Evolutionary conservation across 345 rosid genomes (phyloP).

Genomic region (Salix arbutifolia): DNA sequence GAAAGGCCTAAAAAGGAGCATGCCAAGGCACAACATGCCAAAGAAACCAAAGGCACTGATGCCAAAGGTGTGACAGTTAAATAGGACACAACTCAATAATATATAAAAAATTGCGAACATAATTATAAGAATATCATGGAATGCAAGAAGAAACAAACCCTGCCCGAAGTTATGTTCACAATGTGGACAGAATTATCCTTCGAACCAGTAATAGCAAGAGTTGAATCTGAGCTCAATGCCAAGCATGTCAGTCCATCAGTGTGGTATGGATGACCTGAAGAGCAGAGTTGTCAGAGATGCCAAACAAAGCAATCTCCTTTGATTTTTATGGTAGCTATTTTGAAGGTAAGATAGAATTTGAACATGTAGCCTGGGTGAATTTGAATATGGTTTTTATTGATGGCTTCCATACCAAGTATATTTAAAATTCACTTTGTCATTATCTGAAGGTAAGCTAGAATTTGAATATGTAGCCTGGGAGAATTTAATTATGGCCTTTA

Average conservation of each 20-base stretch:
- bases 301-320: background rate
- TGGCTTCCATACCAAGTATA: background rate
- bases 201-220: conserved; percentile 77
- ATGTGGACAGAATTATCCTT: conserved; percentile 69
- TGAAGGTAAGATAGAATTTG: background rate
- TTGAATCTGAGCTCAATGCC: conserved; percentile 71
- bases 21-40: background rate
- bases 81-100: background rate
- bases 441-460: no score
- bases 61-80: background rate
- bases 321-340: background rate
- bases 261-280: conserved; percentile 80
- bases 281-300: conserved; percentile 9
- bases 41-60: background rate
- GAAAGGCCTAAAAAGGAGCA: background rate
- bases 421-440: background rate
- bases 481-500: background rate
- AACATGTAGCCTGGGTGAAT: background rate
- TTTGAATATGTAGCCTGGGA: background rate
- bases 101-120: background rate
- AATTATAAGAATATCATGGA: background rate
- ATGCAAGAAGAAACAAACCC: conserved; percentile 40
- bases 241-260: conserved; percentile 73
- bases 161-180: conserved; percentile 75
- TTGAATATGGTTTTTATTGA: background rate